Evolutionary conservation across 2,329 filamentous ascomycete genomes (phyloP).

Genomic region (Fusarium abutilonis): DNA sequence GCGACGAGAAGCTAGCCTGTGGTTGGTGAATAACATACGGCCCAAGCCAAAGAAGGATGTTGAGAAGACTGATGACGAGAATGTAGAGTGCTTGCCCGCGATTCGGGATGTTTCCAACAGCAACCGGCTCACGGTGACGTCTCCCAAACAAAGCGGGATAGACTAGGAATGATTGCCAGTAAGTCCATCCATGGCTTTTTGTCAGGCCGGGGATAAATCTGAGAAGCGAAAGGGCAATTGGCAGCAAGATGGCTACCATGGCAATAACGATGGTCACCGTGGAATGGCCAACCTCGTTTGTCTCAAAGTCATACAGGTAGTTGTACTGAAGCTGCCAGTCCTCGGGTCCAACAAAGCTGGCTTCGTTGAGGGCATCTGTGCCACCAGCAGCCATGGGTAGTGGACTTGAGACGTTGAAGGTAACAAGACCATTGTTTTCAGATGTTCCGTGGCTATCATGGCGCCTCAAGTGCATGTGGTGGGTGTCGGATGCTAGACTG

Average conservation of each 20-base stretch:
- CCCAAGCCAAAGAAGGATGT: slow-evolving; percentile 48
- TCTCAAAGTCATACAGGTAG: slow-evolving; percentile 62
- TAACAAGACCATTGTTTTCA: slow-evolving; percentile 4
- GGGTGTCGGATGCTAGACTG: neutral
- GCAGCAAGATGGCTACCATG: slow-evolving; percentile 47
- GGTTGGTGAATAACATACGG: slow-evolving; percentile 46
- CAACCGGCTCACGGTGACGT: slow-evolving; percentile 48
- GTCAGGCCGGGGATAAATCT: slow-evolving; percentile 48
- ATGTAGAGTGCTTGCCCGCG: slow-evolving; percentile 52
- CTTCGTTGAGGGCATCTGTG: slow-evolving; percentile 45
- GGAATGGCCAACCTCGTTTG: slow-evolving; percentile 51
- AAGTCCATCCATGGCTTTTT: slow-evolving; percentile 40
- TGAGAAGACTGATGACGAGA: slow-evolving; percentile 48
- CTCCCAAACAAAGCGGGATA: slow-evolving; percentile 48
- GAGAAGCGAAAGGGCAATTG: slow-evolving; percentile 48
- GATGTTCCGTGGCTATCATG: slow-evolving; percentile 19
- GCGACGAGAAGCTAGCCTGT: slow-evolving; percentile 42
- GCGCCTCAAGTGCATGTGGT: slow-evolving; percentile 10
- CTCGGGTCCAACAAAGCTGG: slow-evolving; percentile 45
- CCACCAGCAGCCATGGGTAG: slow-evolving; percentile 39
- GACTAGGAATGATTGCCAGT: slow-evolving; percentile 46
- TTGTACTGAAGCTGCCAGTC: slow-evolving; percentile 58
- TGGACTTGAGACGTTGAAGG: slow-evolving; percentile 4
- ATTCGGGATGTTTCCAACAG: slow-evolving; percentile 47
- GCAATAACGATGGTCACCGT: slow-evolving; percentile 30